Percentiles rank a stretch among this genome's conserved stretches.
phyloP scores from a whole-genome alignment of 495 filamentous ascomycete genomes.

The Penicillium pulvis region DNA sequence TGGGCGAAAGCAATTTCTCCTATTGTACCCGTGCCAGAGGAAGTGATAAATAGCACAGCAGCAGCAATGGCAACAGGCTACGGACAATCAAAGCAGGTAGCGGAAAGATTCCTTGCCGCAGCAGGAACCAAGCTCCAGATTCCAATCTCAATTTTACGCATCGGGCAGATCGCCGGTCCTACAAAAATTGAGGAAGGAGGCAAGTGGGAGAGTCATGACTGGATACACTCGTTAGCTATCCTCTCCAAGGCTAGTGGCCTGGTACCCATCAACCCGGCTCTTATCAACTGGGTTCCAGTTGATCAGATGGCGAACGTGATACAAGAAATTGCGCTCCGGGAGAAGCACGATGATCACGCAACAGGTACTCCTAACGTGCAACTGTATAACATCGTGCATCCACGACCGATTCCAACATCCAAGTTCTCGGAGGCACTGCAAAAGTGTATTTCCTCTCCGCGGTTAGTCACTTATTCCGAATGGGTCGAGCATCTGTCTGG shows the following conservation, averaged over 20 bases:
- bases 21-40: slow-evolving; percentile 44
- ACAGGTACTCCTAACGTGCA: slow-evolving; percentile 13
- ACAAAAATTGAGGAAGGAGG: slow-evolving; percentile 14
- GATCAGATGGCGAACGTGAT: slow-evolving; percentile 23
- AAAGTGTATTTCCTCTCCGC: slow-evolving; percentile 15
- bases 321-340: slow-evolving; percentile 17
- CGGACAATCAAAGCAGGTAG: slow-evolving; percentile 30
- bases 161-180: slow-evolving; percentile 58
- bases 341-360: slow-evolving; percentile 6
- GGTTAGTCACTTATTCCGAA: slow-evolving; percentile 12
- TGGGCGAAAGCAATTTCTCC: slow-evolving; percentile 30
- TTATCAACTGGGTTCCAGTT: slow-evolving; percentile 32
- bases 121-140: slow-evolving; percentile 41
- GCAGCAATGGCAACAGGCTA: slow-evolving; percentile 48
- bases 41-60: slow-evolving; percentile 39
- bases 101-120: slow-evolving; percentile 50
- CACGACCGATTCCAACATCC: slow-evolving; percentile 15
- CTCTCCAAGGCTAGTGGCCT: slow-evolving; percentile 23
- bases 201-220: slow-evolving; percentile 32
- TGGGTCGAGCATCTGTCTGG: slow-evolving; percentile 21
- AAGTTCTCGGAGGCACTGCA: slow-evolving; percentile 16
- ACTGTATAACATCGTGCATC: slow-evolving; percentile 31
- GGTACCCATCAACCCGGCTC: slow-evolving; percentile 18
- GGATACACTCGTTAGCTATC: slow-evolving; percentile 26
- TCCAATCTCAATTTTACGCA: slow-evolving; percentile 46